phyloP scores from a whole-genome alignment of 1,284 basidiomycete genomes.

The Apiotrichum mycotoxinovorans region DNA sequence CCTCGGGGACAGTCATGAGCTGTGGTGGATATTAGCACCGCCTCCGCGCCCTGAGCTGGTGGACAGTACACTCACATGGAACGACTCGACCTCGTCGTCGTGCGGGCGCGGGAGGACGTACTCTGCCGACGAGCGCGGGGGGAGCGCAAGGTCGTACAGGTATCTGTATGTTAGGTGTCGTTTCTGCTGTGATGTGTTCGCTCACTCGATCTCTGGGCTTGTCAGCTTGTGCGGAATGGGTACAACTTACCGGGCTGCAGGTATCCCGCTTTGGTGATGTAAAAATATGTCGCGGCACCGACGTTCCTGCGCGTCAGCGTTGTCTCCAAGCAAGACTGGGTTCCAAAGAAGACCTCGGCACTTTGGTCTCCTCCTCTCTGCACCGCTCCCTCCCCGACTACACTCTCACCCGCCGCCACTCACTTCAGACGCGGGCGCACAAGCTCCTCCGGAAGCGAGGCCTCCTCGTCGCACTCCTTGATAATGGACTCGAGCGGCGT shows the following conservation, averaged over 20 bases:
- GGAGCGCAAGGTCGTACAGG: conserved; percentile 72
- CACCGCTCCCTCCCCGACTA: neutral
- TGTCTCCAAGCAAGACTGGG: neutral
- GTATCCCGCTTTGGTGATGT: conserved; percentile 66
- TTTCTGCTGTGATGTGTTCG: neutral
- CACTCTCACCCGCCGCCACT: neutral
- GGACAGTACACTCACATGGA: conserved; percentile 54
- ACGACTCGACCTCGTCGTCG: conserved; percentile 91
- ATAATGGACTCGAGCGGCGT: conserved; percentile 70
- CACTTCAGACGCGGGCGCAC: conserved; percentile 60
- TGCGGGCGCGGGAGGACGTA: conserved; percentile 64
- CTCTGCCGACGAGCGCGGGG: conserved; percentile 51
- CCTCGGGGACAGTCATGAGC: conserved; percentile 40
- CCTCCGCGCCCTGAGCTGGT: too few species aligned
- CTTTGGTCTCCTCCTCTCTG: too few species aligned
- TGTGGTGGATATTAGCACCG: conserved; percentile 12
- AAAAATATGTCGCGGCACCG: conserved; percentile 52
- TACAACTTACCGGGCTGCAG: conserved; percentile 62
- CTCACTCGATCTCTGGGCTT: conserved; percentile 31
- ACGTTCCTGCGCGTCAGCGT: conserved; percentile 18
- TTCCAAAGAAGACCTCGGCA: too few species aligned
- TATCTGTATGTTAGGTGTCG: conserved; percentile 51
- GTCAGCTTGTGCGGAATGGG: neutral
- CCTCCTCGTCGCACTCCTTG: conserved; percentile 92
- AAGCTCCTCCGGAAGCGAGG: conserved; percentile 65